Percentiles rank a stretch among this genome's conserved stretches.
Conservation (phyloP, 345 rosid genomes). For the Eucalyptus melliodora region DNA sequence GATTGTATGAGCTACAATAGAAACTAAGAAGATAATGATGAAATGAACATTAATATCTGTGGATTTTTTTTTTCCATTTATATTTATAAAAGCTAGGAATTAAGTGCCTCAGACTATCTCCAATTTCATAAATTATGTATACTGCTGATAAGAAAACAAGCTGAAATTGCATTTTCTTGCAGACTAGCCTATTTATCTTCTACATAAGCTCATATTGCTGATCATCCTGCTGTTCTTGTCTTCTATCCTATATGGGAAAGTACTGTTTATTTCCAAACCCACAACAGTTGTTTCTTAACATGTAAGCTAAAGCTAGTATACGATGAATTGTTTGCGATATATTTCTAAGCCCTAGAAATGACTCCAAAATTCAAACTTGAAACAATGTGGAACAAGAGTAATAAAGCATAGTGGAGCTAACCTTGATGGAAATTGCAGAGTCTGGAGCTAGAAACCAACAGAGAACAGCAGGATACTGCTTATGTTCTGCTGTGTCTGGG, state of each 20-base stretch:
- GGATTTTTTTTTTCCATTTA: neutral
- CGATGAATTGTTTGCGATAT: neutral
- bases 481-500: neutral
- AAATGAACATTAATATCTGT: neutral
- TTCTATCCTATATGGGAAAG: neutral
- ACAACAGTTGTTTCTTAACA: neutral
- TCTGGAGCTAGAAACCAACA: neutral
- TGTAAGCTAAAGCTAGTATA: neutral
- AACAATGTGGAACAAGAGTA: neutral
- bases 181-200: neutral
- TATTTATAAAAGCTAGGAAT: neutral
- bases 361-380: neutral
- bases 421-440: neutral
- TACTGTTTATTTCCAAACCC: neutral
- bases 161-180: neutral
- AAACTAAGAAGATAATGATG: neutral
- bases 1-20: neutral
- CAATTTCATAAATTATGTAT: neutral
- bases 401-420: neutral
- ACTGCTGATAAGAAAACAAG: neutral
- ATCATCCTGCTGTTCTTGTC: neutral
- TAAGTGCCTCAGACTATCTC: neutral
- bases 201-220: neutral
- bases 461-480: neutral
- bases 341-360: neutral